A percentile compares a stretch with the other conserved stretches of the same genome.
Conservation (phyloP, 2,329 filamentous ascomycete genomes). For the Cladobotryum protrusum region DNA sequence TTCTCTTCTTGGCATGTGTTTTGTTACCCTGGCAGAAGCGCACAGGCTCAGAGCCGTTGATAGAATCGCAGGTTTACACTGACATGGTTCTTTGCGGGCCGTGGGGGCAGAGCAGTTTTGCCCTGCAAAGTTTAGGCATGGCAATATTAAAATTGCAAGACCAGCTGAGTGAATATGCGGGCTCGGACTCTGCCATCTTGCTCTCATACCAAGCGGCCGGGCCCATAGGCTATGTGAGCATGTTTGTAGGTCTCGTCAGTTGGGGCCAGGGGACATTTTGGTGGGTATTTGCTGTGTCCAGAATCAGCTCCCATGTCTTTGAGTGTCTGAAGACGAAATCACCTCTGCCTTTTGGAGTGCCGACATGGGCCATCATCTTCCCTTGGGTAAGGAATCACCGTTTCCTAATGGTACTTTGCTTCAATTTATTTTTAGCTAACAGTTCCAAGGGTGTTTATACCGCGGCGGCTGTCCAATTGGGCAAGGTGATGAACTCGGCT, state of each 20-base stretch:
- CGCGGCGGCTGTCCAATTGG: conserved; percentile 31
- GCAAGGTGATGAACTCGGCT: conserved; percentile 30
- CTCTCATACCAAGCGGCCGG: conserved; percentile 26
- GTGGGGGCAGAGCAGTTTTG: conserved; percentile 33
- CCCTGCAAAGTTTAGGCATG: conserved; percentile 31
- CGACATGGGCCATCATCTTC: conserved; percentile 32
- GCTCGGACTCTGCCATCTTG: background rate
- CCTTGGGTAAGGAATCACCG: conserved; percentile 27
- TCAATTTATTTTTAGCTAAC: background rate
- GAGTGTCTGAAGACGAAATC: conserved; percentile 12
- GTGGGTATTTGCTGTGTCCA: conserved; percentile 33
- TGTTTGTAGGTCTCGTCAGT: conserved; percentile 30
- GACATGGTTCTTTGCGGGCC: conserved; percentile 36
- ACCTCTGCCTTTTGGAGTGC: conserved; percentile 22
- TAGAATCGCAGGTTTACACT: conserved; percentile 21
- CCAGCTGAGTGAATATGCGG: background rate
- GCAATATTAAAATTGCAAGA: conserved; percentile 17
- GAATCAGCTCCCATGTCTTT: conserved; percentile 21
- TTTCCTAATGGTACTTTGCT: background rate
- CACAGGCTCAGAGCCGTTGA: background rate
- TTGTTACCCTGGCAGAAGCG: conserved; percentile 18
- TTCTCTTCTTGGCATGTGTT: conserved; percentile 28
- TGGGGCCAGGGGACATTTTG: conserved; percentile 36
- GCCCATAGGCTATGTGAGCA: conserved; percentile 27
- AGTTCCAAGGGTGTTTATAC: conserved; percentile 30